phyloP scores from a whole-genome alignment of 2,329 filamentous ascomycete species.

The Clarireedia monteithiana region DNA sequence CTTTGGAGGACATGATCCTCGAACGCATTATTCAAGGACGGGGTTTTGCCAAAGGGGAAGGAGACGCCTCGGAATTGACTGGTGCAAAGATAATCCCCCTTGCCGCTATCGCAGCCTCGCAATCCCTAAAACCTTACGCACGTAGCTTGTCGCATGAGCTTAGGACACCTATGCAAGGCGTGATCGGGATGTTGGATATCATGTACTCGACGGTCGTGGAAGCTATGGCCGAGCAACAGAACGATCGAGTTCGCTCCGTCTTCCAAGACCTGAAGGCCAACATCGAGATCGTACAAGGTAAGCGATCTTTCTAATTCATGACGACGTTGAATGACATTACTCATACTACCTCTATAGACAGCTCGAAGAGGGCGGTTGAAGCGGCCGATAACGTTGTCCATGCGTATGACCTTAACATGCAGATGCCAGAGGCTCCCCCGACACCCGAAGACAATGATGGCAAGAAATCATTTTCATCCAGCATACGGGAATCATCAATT shows the following conservation, averaged over 20 bases:
- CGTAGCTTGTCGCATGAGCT: conserved; percentile 64
- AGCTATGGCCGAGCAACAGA: conserved; percentile 46
- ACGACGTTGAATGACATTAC: not conserved
- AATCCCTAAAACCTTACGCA: conserved; percentile 65
- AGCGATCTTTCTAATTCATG: conserved; percentile 12
- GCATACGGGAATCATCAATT: not conserved
- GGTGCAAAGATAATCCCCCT: conserved; percentile 42
- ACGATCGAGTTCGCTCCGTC: conserved; percentile 43
- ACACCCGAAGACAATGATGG: conserved; percentile 16
- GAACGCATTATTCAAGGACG: conserved; percentile 47
- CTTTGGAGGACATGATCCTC: conserved; percentile 58
- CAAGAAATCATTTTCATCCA: not conserved
- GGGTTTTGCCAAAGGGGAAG: conserved; percentile 34
- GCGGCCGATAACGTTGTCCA: conserved; percentile 70
- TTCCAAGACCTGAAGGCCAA: conserved; percentile 58
- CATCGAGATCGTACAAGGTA: conserved; percentile 64
- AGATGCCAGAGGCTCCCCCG: conserved; percentile 56
- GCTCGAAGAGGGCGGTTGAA: conserved; percentile 62
- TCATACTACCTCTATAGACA: conserved; percentile 39
- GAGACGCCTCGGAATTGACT: conserved; percentile 19
- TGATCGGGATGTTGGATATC: conserved; percentile 69
- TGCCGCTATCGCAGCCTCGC: conserved; percentile 48
- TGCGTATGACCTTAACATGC: conserved; percentile 69
- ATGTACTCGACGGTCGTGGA: conserved; percentile 68
- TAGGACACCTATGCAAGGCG: conserved; percentile 67